Evolutionary conservation across 2,329 filamentous ascomycete genomes (phyloP), one percentile per base, ranked within the genome.

Genomic region (Calcarisporium arbuscula): DNA sequence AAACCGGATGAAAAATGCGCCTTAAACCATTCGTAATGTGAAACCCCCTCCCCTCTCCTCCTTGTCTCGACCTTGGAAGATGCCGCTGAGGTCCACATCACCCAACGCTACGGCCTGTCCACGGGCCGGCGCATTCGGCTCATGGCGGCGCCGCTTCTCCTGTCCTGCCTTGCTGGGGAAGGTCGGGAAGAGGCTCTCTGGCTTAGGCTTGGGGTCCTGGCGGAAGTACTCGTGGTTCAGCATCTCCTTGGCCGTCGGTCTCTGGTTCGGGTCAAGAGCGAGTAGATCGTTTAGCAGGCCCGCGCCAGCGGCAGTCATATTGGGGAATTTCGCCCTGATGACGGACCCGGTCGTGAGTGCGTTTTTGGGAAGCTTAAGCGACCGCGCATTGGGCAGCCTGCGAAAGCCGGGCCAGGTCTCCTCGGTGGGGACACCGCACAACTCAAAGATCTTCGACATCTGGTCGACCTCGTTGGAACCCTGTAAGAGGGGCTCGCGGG

Each of bases 91-190:
- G 57, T 88, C 83, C 9, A 73, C 64, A 3, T 67, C 63, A 0
- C 70, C 68, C 4, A 78, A 47, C 5, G 68, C 64, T 1, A 72
- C 67, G 3, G 76, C 77, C 38, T 83, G 78, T 0, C 88, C 89
- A 20, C 90, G 70, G 25, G 74, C 76, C 0, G 92, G 92, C 6
- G 92, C 92, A 57, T 88, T 81, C 1, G 92, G 92, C 40, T 80
- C 77, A 40, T 75, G 69, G 23, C 76, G 69, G 44, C 85, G 68
- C 47, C 88, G 69, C 52, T 80, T 82, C 67, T 98, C 92, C 67
- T 92, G 84, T 2, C 88, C 87, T 0, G 92, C 92, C 60, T 94
- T 95, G 49, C 85, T 92, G 0, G 92, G 92, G 56, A 96, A 98
- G 0, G 92, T 96, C 3, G 92, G 92, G 54, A 98, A 96, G 80